Conservation (phyloP, 2,329 filamentous ascomycete species). For the Coniochaeta prunicola region DNA sequence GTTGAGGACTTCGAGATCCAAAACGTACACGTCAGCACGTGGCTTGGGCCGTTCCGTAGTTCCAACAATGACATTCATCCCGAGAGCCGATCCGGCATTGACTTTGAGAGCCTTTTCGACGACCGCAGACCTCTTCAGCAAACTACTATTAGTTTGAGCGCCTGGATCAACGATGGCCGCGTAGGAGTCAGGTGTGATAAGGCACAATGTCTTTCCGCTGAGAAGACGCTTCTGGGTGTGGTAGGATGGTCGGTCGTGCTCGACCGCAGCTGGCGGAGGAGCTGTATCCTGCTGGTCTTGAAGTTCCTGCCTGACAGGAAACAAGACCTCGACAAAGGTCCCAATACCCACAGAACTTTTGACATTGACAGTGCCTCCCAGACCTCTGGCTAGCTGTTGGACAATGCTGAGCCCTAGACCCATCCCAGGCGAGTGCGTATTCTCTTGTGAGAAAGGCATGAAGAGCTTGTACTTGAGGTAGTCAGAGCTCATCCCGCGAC, state of each 20-base stretch:
- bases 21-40: slow-evolving; percentile 11
- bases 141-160: not conserved
- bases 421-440: slow-evolving; percentile 50
- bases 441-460: slow-evolving; percentile 58
- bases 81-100: slow-evolving; percentile 8
- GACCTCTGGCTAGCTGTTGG: slow-evolving; percentile 46
- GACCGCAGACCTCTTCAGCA: slow-evolving; percentile 3
- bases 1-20: not conserved
- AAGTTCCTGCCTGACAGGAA: slow-evolving; percentile 7
- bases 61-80: slow-evolving; percentile 8
- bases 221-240: not conserved
- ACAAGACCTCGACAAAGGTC: slow-evolving; percentile 12
- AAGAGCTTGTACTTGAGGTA: slow-evolving; percentile 55
- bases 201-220: slow-evolving; percentile 7
- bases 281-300: not conserved
- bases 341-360: slow-evolving; percentile 32
- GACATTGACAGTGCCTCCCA: slow-evolving; percentile 54
- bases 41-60: slow-evolving; percentile 4
- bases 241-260: not conserved
- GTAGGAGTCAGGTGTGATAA: slow-evolving; percentile 4
- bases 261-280: not conserved
- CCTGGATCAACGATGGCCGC: not conserved
- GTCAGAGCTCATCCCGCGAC: slow-evolving; percentile 56
- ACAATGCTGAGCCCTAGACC: slow-evolving; percentile 62
- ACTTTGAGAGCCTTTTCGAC: slow-evolving; percentile 8